Evolutionary conservation across 352 stramenopile genomes (phyloP).

Genomic region (Pythium myriotylum): DNA sequence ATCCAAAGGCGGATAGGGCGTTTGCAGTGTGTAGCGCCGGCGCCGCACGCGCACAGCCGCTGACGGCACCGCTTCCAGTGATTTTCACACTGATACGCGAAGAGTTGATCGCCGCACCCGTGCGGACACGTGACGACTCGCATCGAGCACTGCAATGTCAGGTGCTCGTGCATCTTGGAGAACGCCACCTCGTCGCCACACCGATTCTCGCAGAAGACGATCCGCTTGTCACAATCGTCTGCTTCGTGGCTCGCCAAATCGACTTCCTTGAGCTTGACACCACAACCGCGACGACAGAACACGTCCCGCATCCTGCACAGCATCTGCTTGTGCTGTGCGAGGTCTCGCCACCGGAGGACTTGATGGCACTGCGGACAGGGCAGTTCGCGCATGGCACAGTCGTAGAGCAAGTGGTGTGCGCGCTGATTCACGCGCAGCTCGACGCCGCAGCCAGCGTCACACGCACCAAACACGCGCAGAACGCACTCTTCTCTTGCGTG

Average conservation of each 20-base stretch:
- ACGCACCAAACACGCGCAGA: constrained; percentile 49
- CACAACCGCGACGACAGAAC: constrained; percentile 60
- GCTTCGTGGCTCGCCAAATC: constrained; percentile 52
- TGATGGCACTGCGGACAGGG: constrained; percentile 54
- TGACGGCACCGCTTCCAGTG: constrained; percentile 71
- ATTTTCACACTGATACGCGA: constrained; percentile 58
- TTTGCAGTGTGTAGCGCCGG: constrained; percentile 47
- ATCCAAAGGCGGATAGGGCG: constrained; percentile 70
- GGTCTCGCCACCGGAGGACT: constrained; percentile 31
- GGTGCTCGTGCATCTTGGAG: constrained; percentile 42
- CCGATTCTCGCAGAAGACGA: constrained; percentile 53
- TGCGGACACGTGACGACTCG: constrained; percentile 62
- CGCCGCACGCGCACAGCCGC: constrained; percentile 60
- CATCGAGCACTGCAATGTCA: constrained; percentile 51
- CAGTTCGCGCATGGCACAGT: constrained; percentile 51
- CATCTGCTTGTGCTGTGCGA: constrained; percentile 49
- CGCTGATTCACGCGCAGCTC: constrained; percentile 54
- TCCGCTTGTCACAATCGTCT: constrained; percentile 42
- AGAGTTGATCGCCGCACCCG: constrained; percentile 57
- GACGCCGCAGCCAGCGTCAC: constrained; percentile 47
- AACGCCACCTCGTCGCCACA: constrained; percentile 49
- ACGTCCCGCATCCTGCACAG: constrained; percentile 55
- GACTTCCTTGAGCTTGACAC: constrained; percentile 37
- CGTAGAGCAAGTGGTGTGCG: constrained; percentile 56
- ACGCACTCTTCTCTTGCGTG: constrained; percentile 57